Conservation (phyloP, 202 grass and related monocot species). For the Setaria viridis region DNA sequence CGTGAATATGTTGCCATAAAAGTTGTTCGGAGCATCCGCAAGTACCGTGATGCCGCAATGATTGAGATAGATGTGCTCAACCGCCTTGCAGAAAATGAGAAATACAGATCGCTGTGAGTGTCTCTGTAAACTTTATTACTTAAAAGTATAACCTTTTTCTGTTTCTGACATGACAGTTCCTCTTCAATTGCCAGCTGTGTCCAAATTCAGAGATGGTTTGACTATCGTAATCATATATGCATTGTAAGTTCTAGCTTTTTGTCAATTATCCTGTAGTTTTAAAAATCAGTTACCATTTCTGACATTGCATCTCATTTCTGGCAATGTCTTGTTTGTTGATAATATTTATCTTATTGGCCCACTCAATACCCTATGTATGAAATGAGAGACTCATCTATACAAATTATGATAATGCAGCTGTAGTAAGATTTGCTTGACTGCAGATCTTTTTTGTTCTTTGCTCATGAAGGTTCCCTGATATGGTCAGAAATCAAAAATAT, state of each 20-base stretch:
- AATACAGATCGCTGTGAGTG: constrained; percentile 73
- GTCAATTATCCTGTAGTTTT: constrained; percentile 13
- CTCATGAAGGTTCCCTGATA: constrained; percentile 62
- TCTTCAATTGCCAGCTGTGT: constrained; percentile 70
- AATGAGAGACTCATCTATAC: constrained; percentile 26
- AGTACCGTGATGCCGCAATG: constrained; percentile 89
- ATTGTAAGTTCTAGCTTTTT: constrained; percentile 87
- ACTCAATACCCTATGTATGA: background rate
- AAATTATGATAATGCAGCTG: constrained; percentile 24
- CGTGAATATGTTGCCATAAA: constrained; percentile 91
- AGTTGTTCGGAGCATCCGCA: constrained; percentile 83
- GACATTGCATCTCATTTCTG: background rate
- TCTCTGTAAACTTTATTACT: constrained; percentile 27
- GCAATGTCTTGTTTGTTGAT: constrained; percentile 27
- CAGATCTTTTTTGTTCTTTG: constrained; percentile 44
- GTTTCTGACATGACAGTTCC: constrained; percentile 28
- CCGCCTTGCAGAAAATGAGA: constrained; percentile 74
- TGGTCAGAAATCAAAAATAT: constrained; percentile 60
- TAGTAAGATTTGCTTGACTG: constrained; percentile 35
- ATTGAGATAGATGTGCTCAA: constrained; percentile 91
- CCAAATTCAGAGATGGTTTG: constrained; percentile 97
- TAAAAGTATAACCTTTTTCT: constrained; percentile 19
- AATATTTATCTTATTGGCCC: constrained; percentile 35
- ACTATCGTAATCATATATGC: constrained; percentile 99
- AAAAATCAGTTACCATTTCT: constrained; percentile 24